Evolutionary conservation across 75 land plant species (phyloP), one percentile per base, ranked within the genome.

Genomic region (Pinus albicaulis): DNA sequence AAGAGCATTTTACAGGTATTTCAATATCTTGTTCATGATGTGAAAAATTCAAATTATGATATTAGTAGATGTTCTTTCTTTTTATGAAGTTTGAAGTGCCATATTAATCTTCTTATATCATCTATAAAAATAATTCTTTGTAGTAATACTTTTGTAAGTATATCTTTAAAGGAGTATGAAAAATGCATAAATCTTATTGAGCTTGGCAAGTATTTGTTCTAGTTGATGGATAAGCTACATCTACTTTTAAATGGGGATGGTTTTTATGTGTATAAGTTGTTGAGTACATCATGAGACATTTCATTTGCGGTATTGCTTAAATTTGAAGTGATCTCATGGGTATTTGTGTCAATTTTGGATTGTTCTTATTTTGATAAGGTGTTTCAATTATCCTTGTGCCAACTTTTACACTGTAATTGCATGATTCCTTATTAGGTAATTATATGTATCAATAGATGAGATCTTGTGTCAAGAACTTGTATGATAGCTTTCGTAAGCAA

Each of bases 1-100:
- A 64, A 85, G 84, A 78, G 86, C 93, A 1, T 95, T 91, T 81
- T 85, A 93, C 79, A 89, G 98, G 98, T 95, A 55, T 12, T 11
- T 59, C n/a, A 31, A 14, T 36, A 38, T 56, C 19, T 41, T 12
- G 3, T 68, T 6, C 41, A n/a, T 68, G 3, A n/a, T 41, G 24
- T n/a, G 19, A 20, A 8, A 41, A 20, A 19, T 41, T 20, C 11
- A 68, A 68, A 68, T n/a, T 41, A 3, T n/a, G 4, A 68, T 41
- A 11, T 25, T 34, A 15, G 41, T 17, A 28, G 5, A 16, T 17
- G 31, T 34, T 25, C 15, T 28, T 28, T 5, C 6, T 19, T 64
- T 36, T 64, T 64, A 26, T 31, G 68, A 8, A 2, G 41, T 5
- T 64, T 34, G 68, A 16, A 34, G 20, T 34, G 34, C 17, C 6